phyloP scores from a whole-genome alignment of 2,329 filamentous ascomycete genomes.

The Venturia oleaginea region DNA sequence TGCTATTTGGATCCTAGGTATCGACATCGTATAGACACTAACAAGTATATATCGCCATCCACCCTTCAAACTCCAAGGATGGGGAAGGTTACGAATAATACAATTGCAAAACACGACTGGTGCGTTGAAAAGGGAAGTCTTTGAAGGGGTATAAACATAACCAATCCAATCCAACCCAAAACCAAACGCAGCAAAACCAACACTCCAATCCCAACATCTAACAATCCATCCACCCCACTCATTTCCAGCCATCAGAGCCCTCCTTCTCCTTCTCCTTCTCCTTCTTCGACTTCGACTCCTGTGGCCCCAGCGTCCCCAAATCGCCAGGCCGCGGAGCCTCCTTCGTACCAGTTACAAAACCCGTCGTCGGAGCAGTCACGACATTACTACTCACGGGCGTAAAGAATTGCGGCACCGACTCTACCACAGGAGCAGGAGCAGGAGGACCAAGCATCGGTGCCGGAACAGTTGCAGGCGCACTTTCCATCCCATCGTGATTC shows the following conservation, averaged over 20 bases:
- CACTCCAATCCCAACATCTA: neutral
- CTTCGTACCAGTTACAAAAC: neutral
- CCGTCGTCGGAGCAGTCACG: neutral
- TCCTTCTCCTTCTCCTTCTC: neutral
- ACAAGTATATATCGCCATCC: no score
- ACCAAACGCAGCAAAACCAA: neutral
- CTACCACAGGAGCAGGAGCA: neutral
- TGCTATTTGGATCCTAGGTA: no score
- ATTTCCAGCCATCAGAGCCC: neutral
- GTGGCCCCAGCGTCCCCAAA: neutral
- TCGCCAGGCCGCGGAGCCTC: neutral
- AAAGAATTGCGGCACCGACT: neutral
- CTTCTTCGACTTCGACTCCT: neutral
- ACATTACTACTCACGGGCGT: no score
- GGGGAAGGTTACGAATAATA: neutral
- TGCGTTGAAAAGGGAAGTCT: neutral
- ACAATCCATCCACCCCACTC: neutral
- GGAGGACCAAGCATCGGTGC: conserved; percentile 73
- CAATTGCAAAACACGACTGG: neutral
- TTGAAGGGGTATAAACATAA: neutral
- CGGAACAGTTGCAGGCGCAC: conserved; percentile 58
- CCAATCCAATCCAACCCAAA: no score
- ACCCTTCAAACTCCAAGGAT: no score
- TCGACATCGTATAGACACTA: no score
- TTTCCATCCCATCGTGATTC: no score